Evolutionary conservation across 1,139 yeast genomes (phyloP), one percentile per base, ranked within the genome.

Genomic region (Scheffersomyces titani): DNA sequence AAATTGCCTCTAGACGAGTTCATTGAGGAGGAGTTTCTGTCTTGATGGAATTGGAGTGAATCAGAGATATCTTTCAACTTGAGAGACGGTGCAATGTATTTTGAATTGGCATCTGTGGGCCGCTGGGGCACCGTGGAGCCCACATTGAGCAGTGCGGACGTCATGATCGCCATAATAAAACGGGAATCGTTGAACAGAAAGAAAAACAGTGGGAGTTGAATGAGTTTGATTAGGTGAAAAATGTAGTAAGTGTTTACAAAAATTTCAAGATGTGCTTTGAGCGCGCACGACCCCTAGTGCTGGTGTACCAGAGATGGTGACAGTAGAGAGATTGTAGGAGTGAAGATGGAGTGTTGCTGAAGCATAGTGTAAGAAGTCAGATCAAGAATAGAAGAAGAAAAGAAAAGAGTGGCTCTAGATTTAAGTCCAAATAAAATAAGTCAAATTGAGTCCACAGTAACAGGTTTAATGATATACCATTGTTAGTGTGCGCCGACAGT

Each of bases 21-120:
- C 53, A 73, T 57, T 13, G 70, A 63, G 21, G 70, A 55, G 30
- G 70, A 61, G 47, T 62, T 59, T 44, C 62, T 65, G 54, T 74
- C 76, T 55, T 74, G 75, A 52, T 78, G 82, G 62, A 78, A 76
- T 66, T 77, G 78, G 53, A 76, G 64, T 13, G 77, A 64, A 53
- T 73, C 78, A 57, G 68, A 59, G 44, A 65, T 60, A 54, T 75
- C 78, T 52, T 70, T 70, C 52, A 75, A 63, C 50, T 71, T 70
- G 54, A 78, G 65, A 3, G 81, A 74, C 6, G 82, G 81, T 19
- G 73, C 61, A 47, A 78, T 70, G 61, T 69, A 71, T 59, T 70
- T 74, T 51, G 71, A 57, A 45, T 61, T 66, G 51, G 40, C 40
- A 11, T 30, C 40, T 30, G 40, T 30, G 16, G 40, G 16, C 16